Conservation (phyloP, 1,284 basidiomycete species). For the Heterobasidion occidentale region DNA sequence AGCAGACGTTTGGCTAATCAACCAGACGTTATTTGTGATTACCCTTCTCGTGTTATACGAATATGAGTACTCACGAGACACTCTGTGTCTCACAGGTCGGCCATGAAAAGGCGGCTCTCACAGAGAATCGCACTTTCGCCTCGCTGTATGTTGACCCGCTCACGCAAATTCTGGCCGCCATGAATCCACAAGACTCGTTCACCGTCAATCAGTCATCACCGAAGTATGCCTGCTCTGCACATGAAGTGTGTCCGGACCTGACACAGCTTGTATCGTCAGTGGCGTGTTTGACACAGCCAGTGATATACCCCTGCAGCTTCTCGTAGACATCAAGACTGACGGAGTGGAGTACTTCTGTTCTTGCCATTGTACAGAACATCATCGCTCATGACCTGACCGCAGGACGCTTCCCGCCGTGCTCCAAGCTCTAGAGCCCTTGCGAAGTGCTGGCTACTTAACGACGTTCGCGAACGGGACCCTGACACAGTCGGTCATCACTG, state of each 20-base stretch:
- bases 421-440: constrained; percentile 37
- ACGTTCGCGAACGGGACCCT: constrained; percentile 35
- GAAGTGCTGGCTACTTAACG: constrained; percentile 36
- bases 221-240: constrained; percentile 26
- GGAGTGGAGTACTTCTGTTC: constrained; percentile 27
- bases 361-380: constrained; percentile 10
- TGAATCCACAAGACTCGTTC: constrained; percentile 36
- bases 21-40: constrained; percentile 37
- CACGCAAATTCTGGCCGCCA: constrained; percentile 29
- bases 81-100: constrained; percentile 28
- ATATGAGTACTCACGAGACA: neutral
- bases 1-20: constrained; percentile 43
- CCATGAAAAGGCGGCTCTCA: constrained; percentile 32
- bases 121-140: constrained; percentile 26
- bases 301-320: constrained; percentile 33
- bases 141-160: constrained; percentile 44
- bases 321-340: constrained; percentile 48
- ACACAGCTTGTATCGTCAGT: constrained; percentile 12
- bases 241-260: neutral
- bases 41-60: neutral
- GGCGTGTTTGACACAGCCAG: constrained; percentile 43
- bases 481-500: constrained; percentile 30
- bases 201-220: constrained; percentile 28
- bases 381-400: neutral
- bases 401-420: constrained; percentile 41